Conservation (phyloP, 2,329 filamentous ascomycete genomes). For the Hypoxylon sp. region DNA sequence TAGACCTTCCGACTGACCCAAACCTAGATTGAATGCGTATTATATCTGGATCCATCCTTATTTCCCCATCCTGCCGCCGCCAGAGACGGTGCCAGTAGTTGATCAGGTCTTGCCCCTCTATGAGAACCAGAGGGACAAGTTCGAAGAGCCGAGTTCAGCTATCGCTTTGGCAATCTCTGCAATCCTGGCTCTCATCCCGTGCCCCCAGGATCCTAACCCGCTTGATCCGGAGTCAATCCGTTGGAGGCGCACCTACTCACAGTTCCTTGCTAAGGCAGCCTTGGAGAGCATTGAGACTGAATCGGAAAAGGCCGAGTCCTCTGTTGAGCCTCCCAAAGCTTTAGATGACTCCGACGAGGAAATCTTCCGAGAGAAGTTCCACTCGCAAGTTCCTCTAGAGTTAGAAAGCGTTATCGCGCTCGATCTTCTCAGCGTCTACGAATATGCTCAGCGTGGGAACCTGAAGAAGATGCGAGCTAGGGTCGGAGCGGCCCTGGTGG, state of each 20-base stretch:
- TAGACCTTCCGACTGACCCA: not conserved
- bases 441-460: conserved; percentile 68
- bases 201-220: conserved; percentile 58
- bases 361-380: conserved; percentile 59
- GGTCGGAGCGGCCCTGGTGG: conserved; percentile 63
- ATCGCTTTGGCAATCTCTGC: conserved; percentile 64
- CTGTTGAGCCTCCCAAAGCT: conserved; percentile 61
- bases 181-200: conserved; percentile 64
- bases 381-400: conserved; percentile 61
- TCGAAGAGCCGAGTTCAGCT: conserved; percentile 60
- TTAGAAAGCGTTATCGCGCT: conserved; percentile 65
- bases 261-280: conserved; percentile 64
- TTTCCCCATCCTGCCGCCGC: conserved; percentile 65
- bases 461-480: conserved; percentile 66
- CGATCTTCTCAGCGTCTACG: conserved; percentile 65
- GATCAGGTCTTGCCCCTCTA: conserved; percentile 56
- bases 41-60: conserved; percentile 68
- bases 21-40: conserved; percentile 63
- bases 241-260: conserved; percentile 64
- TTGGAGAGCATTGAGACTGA: conserved; percentile 66
- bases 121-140: conserved; percentile 57
- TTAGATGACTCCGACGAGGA: conserved; percentile 57
- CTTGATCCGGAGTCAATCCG: conserved; percentile 58
- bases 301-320: conserved; percentile 63
- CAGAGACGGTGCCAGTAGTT: conserved; percentile 52